A percentile compares a stretch with the other conserved stretches of the same genome.
These are phyloP conservation scores for Cutaneotrichosporon mucoides DNA, from an alignment of 1,284 basidiomycete species.

Conservation along the genomic window DNA sequence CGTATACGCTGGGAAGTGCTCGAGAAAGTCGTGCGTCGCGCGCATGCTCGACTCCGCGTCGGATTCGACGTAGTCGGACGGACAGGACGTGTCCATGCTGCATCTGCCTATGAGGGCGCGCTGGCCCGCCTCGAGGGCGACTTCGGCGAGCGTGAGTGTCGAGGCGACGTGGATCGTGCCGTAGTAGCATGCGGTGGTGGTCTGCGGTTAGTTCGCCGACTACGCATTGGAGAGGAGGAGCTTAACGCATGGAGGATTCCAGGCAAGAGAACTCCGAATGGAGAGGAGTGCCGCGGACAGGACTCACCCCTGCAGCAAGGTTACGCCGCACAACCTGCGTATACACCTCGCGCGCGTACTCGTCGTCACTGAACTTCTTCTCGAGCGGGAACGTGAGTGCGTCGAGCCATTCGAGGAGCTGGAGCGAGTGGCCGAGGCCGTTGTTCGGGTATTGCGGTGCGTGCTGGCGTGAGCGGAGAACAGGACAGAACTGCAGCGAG, in stretches of 20 bases:
- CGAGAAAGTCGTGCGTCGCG: conserved; percentile 64
- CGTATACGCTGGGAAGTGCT: conserved; percentile 57
- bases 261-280: no score
- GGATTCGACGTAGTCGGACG: conserved; percentile 68
- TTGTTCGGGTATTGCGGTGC: conserved; percentile 83
- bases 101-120: conserved; percentile 87
- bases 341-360: conserved; percentile 71
- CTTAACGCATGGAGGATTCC: no score
- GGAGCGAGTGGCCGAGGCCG: conserved; percentile 58
- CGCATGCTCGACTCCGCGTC: conserved; percentile 58
- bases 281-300: no score
- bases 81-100: conserved; percentile 81
- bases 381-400: conserved; percentile 88
- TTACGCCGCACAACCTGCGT: conserved; percentile 67
- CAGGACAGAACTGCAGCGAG: conserved; percentile 20
- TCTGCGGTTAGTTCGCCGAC: conserved; percentile 54
- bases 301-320: conserved; percentile 68
- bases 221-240: no score
- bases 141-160: conserved; percentile 74
- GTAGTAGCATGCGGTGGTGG: conserved; percentile 91
- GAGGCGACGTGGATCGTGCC: conserved; percentile 76
- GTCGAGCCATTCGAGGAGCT: conserved; percentile 88
- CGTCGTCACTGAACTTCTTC: conserved; percentile 65
- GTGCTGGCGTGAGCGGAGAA: conserved; percentile 57
- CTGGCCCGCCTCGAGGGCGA: conserved; percentile 69